Evolutionary conservation across 495 filamentous ascomycete species (phyloP), one percentile per base, ranked within the genome.

Genomic region (Penicillium chermesinum): DNA sequence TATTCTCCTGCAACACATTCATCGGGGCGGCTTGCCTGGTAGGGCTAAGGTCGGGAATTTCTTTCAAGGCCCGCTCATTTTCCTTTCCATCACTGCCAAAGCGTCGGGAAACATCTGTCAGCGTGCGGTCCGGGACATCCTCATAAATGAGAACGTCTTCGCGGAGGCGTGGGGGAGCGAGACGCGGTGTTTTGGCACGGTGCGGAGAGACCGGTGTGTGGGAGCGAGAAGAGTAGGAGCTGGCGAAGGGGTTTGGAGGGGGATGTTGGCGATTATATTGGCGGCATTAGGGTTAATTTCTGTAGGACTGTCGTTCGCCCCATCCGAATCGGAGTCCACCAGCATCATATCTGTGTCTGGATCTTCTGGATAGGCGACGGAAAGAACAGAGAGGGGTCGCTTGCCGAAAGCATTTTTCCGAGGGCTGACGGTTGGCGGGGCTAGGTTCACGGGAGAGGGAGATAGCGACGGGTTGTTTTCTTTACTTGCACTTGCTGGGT

Each of bases 401-500:
- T 69, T 70, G n/a, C 62, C 61, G 13, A 60, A 55, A 9, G 62
- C 54, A 38, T 62, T 67, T 32, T 70, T 70, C 38, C 68, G 59
- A 13, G 68, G 62, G 21, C 52, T 65, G 34, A 35, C 8, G 16
- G 46, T 18, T 14, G 62, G 61, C 10, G 60, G 55, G 35, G 57
- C 42, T 6, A 60, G 41, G 42, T 53, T 57, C 16, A 71, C 57
- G 0, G 69, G 70, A 1, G 61, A 60, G 6, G 68, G 70, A 8
- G 72, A 72, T 14, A 72, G 54, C 8, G 68, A 71, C 1, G 75
- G 73, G 46, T 79, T 61, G 44, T 79, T 79, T 57, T 79, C 75
- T 65, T 79, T 79, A 48, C 60, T 65, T 34, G 57, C 62, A 39
- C 44, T 61, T 18, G 57, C 55, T 3, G 48, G 46, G 46, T 63